Evolutionary conservation across 805 yeast genomes (phyloP), one percentile per base, ranked within the genome.

Genomic region (Saturnispora gosingensis): DNA sequence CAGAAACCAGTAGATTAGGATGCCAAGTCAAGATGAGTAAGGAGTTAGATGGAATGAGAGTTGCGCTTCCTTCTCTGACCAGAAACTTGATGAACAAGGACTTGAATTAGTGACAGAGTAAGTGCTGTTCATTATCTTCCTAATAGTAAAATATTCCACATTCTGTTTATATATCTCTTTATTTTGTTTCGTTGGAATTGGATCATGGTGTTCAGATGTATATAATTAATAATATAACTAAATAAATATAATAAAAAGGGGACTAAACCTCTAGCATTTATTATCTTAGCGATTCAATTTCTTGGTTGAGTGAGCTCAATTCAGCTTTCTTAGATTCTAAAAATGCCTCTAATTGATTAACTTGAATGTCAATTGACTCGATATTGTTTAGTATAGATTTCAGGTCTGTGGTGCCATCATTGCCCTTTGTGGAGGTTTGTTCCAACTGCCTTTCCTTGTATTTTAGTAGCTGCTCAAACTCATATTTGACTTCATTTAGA

Each of bases 31-130:
- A 76, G 53, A 88, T 93, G 97, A 71, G 83, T 30, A 89, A 88
- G 66, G 95, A 87, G 46, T 72, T 93, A 52, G 97, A 93, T 65
- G 99, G 99, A 0, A 70, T 93, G 36, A 77, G 98, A 60, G 95
- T 93, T 4, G 98, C 98, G 0, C 74, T 93, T 56, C 99, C 99
- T 18, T 91, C 97, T 15, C 88, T 93, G 97, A 93, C 99, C 8
- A 76, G 99, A 61, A 93, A 93, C 68, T 76, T 91, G 59, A 95
- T 87, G 64, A 73, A 79, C 20, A 80, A 80, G 55, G 98, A 91
- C 63, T 88, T 91, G 68, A 78, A 75, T 38, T 51, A 40, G 46
- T 15, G 22, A 13, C 25, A 16, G 22, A 32, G 7, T 11, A 40
- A 15, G 22, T n/a, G 39, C 18, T 35, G 39, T 35, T 18, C 18